phyloP scores from a whole-genome alignment of 2,329 filamentous ascomycete species.

The Penicillium sclerotiorum region DNA sequence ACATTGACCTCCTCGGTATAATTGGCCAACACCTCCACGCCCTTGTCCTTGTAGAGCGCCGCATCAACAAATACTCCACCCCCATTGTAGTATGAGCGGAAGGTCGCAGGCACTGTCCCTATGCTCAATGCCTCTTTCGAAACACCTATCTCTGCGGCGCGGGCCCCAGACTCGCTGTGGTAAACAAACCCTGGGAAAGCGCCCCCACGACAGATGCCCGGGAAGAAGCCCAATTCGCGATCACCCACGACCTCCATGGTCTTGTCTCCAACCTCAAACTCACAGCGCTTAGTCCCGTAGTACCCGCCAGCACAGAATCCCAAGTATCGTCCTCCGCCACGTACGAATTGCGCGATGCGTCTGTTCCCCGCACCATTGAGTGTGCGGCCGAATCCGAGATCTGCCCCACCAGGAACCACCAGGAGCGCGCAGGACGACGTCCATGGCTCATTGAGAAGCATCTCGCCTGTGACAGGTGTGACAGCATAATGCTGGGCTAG shows the following conservation, averaged over 20 bases:
- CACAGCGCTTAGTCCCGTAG: conserved; percentile 78
- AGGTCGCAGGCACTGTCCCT: conserved; percentile 60
- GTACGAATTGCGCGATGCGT: conserved; percentile 81
- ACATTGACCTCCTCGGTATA: conserved; percentile 77
- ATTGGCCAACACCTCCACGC: conserved; percentile 78
- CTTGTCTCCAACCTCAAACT: conserved; percentile 86
- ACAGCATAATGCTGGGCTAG: conserved; percentile 92
- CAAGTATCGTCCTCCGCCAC: conserved; percentile 80
- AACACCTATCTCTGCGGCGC: conserved; percentile 69
- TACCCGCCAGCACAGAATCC: conserved; percentile 95
- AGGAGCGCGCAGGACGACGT: conserved; percentile 80
- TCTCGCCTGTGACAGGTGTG: conserved; percentile 75
- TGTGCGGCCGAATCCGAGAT: conserved; percentile 83
- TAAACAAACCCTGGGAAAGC: conserved; percentile 92
- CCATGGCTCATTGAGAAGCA: conserved; percentile 91
- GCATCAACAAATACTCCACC: conserved; percentile 91
- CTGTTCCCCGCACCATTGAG: conserved; percentile 88
- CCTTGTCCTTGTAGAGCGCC: conserved; percentile 60
- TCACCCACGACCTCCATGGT: conserved; percentile 82
- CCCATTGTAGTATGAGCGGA: conserved; percentile 88
- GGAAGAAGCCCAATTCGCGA: conserved; percentile 85
- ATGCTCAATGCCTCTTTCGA: conserved; percentile 60
- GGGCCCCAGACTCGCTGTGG: conserved; percentile 80
- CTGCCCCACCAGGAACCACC: conserved; percentile 92
- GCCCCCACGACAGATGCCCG: conserved; percentile 79